These are phyloP conservation scores for Chaetomiaceae sp. DNA, from an alignment of 2,329 filamentous ascomycete genomes.

Conservation along the genomic window DNA sequence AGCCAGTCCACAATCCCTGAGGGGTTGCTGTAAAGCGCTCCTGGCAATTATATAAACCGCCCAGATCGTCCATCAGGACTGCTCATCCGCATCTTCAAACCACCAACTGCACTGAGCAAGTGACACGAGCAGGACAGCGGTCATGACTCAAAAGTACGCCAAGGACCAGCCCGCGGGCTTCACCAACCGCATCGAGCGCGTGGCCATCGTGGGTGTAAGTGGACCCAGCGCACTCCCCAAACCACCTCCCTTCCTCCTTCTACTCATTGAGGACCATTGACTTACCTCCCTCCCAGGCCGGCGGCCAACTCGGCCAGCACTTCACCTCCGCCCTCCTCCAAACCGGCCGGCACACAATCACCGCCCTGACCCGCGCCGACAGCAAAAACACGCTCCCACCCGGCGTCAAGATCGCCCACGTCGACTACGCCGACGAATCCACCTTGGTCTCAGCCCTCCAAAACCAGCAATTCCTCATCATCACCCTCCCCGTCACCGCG, in stretches of 20 bases:
- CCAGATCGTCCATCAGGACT: too few relatives aligned
- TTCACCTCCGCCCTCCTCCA: not conserved
- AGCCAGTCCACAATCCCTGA: too few relatives aligned
- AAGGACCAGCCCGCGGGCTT: conserved; percentile 2
- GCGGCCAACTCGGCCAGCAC: not conserved
- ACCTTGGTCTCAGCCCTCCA: conserved; percentile 15
- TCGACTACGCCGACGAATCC: conserved; percentile 16
- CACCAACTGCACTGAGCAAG: too few relatives aligned
- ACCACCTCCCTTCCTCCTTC: not conserved
- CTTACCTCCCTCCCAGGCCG: not conserved
- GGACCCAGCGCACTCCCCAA: not conserved
- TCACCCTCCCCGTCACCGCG: conserved; percentile 42
- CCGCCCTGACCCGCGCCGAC: conserved; percentile 16
- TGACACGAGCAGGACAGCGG: too few relatives aligned
- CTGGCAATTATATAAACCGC: too few relatives aligned
- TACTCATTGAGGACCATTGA: too few relatives aligned
- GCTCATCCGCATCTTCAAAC: too few relatives aligned
- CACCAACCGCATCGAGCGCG: not conserved
- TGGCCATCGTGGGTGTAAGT: conserved; percentile 1
- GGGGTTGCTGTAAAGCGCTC: too few relatives aligned
- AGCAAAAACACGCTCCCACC: conserved; percentile 9
- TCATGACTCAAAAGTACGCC: too few relatives aligned
- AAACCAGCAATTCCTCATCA: conserved; percentile 40
- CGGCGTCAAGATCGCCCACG: conserved; percentile 8
- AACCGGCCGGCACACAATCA: conserved; percentile 17